These are phyloP conservation scores for Nannochloris sp. DNA, from an alignment of 139 green algal genomes.

Conservation along the genomic window DNA sequence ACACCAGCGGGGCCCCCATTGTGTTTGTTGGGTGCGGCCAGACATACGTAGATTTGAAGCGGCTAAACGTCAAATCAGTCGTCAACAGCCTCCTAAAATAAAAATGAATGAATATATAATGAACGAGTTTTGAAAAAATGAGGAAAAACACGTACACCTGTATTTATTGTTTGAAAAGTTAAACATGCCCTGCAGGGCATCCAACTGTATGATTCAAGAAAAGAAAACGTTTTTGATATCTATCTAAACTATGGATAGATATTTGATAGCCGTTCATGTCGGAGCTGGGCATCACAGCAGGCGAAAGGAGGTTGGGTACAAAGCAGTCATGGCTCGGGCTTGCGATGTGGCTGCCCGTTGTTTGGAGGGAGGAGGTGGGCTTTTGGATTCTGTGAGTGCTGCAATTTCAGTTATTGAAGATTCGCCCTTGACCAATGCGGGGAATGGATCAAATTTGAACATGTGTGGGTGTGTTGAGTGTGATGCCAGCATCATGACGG, in stretches of 20 bases:
- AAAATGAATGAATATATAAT: background rate
- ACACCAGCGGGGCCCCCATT: constrained; percentile 85
- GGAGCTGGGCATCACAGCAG: constrained; percentile 52
- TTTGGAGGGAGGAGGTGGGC: constrained; percentile 14
- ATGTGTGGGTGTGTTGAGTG: constrained; percentile 59
- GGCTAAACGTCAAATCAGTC: constrained; percentile 85
- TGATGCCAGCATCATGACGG: constrained; percentile 65
- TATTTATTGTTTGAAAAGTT: too few relatives aligned
- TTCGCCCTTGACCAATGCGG: constrained; percentile 57
- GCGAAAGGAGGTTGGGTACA: constrained; percentile 41
- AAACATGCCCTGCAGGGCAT: too few relatives aligned
- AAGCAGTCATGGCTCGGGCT: constrained; percentile 34
- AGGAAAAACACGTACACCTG: too few relatives aligned
- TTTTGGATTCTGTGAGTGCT: constrained; percentile 34
- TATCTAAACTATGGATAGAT: background rate
- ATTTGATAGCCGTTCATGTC: constrained; percentile 55
- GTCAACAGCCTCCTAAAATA: constrained; percentile 65
- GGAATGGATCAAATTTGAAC: constrained; percentile 58
- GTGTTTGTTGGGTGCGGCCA: constrained; percentile 98
- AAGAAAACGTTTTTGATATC: background rate
- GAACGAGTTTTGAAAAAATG: too few relatives aligned
- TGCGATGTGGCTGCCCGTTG: constrained; percentile 25
- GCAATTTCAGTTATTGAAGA: constrained; percentile 56
- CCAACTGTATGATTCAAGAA: too few relatives aligned
- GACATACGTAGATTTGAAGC: constrained; percentile 93